Evolutionary conservation across 106 monocot species (phyloP).

Genomic region (Iris macrosiphon): DNA sequence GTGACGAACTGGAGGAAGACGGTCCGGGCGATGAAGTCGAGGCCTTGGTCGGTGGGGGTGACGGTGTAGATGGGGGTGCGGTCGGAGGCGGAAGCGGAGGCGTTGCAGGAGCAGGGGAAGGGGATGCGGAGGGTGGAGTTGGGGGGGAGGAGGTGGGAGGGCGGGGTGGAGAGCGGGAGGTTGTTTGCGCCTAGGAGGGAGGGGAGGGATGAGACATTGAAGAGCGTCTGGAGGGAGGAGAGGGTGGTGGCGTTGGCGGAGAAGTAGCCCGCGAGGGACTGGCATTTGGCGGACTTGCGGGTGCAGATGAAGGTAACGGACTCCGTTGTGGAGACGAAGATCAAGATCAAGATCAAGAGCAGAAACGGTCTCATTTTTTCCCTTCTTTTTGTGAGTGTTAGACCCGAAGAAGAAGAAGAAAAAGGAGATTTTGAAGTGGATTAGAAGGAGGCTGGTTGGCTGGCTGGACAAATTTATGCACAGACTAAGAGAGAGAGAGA

Average conservation of each 20-base stretch:
- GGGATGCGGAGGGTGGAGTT: constrained; percentile 43
- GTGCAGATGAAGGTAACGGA: constrained; percentile 48
- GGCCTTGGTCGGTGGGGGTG: constrained; percentile 18
- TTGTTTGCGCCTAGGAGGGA: constrained; percentile 52
- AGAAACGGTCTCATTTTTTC: neutral
- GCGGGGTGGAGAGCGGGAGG: constrained; percentile 35
- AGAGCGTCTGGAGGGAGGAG: constrained; percentile 38
- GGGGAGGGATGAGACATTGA: constrained; percentile 47
- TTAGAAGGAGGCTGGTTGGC: too few relatives aligned
- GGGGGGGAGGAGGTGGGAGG: constrained; percentile 19
- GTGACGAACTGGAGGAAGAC: constrained; percentile 41
- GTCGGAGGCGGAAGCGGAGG: constrained; percentile 32
- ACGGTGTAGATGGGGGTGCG: constrained; percentile 37
- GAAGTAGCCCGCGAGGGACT: constrained; percentile 46
- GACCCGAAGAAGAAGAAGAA: too few relatives aligned
- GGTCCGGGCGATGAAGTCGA: constrained; percentile 42
- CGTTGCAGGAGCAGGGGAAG: constrained; percentile 57
- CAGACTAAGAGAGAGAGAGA: too few relatives aligned
- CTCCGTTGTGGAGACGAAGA: neutral
- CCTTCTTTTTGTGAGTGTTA: neutral
- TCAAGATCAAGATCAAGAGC: neutral
- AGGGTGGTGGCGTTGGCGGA: constrained; percentile 57
- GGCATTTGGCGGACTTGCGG: constrained; percentile 25
- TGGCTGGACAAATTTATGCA: too few relatives aligned
- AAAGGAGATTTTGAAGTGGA: too few relatives aligned